Evolutionary conservation across 2,329 filamentous ascomycete species (phyloP), one percentile per base, ranked within the genome.

Genomic region (Colletotrichum sp.): DNA sequence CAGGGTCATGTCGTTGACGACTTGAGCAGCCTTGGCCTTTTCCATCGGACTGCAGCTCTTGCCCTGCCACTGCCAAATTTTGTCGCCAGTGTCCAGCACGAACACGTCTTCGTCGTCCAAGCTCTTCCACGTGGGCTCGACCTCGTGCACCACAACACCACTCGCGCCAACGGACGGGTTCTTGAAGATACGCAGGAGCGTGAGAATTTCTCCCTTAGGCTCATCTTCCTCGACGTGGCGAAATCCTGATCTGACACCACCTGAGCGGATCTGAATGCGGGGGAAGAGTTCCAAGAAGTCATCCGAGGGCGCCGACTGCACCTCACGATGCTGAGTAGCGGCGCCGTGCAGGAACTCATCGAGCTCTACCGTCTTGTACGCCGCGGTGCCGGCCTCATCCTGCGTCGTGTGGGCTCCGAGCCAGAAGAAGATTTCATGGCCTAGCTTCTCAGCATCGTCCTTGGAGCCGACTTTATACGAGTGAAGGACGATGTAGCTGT

Each of bases 21-120:
- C 91, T 81, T 93, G 91, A 0, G 92, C 92, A 0, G 92, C 91
- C 83, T 92, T 93, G 60, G 90, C 89, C 84, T 93, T 94, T 80
- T 94, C 93, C 91, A 93, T 93, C 1, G 92, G 92, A 62, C 89
- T 92, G 80, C 91, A 93, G 56, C 87, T 87, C 79, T 87, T 88
- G 66, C 93, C 93, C 84, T 94, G 93, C 93, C 93, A 94, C 6
- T 93, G 90, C 88, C 90, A 93, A 78, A 94, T 92, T 84, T 93
- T 93, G 66, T 90, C 85, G 28, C 89, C 89, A 68, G 87, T 87
- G 78, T 94, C 92, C 58, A 94, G 82, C 16, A 94, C 85, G 78
- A 94, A 94, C 4, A 94, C 93, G 79, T 94, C 92, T 68, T 85
- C 85, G 73, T 93, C 92, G 78, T 94, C 92, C 36, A 94, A 86